Evolutionary conservation across 768 basidiomycete genomes (phyloP), one percentile per base, ranked within the genome.

Genomic region (Kwoniella sp.): DNA sequence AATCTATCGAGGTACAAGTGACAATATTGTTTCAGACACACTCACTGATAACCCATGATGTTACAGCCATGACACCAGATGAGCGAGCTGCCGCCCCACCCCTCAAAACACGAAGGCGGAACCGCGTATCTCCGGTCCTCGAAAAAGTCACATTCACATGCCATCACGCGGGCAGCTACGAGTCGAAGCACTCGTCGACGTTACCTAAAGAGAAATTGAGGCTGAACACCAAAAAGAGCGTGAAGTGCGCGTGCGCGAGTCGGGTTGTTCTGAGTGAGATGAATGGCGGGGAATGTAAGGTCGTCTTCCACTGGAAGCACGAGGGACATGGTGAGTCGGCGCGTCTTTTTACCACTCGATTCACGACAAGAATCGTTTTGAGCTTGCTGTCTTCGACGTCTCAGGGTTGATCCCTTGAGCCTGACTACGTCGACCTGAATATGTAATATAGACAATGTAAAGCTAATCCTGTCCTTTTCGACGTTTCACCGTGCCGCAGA

Each of bases 101-200:
- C 4, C 56, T 73, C 26, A 78, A 78, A 59, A 68, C 62, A 34
- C 57, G 76, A 5, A 56, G 71, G n/a, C 57, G 76, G 22, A 67
- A 59, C 23, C 55, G 69, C 2, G 72, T 69, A 8, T 75, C 76
- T 5, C 45, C 63, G 4, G 71, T 78, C 8, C 23, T 65, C 22
- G 69, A 74, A 31, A 78, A 78, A 58, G 67, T 78, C 59, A 78
- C 76, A n/a, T 78, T 66, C 53, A 75, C 76, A 15, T 78, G 76
- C 34, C 76, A 78, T 63, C 76, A 78, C 53, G 72, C 76, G 11
- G 76, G 76, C 17, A 68, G 48, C 26, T 78, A 78, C 58, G 50
- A 60, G 7, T 66, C 76, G 1, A 69, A 71, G 51, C 76, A 78
- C 55, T 70, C 67, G 0, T 23, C 56, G 4, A 47, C 55, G 13